Percentiles rank a stretch among this genome's conserved stretches.
phyloP scores from a whole-genome alignment of 495 filamentous ascomycete genomes.

The Elasticomyces elasticus region DNA sequence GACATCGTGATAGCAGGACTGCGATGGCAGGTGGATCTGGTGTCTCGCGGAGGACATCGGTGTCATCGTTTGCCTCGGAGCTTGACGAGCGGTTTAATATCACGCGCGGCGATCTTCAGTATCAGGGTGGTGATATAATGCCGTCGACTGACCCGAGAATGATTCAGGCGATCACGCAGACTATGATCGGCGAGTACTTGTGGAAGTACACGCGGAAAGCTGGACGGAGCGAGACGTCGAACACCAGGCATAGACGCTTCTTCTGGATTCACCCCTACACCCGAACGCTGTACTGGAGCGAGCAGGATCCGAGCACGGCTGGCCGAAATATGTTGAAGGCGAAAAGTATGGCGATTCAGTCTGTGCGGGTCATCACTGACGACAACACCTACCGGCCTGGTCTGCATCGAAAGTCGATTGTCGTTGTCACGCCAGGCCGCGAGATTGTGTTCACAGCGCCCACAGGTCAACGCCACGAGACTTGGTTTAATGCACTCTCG shows the following conservation, averaged over 20 bases:
- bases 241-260: constrained; percentile 81
- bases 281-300: constrained; percentile 92
- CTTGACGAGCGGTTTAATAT: constrained; percentile 83
- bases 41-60: constrained; percentile 59
- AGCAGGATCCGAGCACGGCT: constrained; percentile 70
- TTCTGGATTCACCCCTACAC: constrained; percentile 99
- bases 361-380: constrained; percentile 85
- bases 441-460: constrained; percentile 86
- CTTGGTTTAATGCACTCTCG: constrained; percentile 95
- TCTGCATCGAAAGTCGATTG: constrained; percentile 82
- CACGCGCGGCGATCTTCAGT: constrained; percentile 45
- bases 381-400: constrained; percentile 94
- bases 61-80: constrained; percentile 92
- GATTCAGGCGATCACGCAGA: constrained; percentile 99
- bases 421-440: constrained; percentile 82
- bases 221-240: constrained; percentile 74
- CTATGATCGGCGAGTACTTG: constrained; percentile 97
- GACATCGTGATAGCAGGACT: constrained; percentile 33
- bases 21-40: constrained; percentile 42
- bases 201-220: constrained; percentile 98
- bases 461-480: constrained; percentile 89
- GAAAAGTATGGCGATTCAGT: constrained; percentile 91
- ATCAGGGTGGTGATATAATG: constrained; percentile 50
- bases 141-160: constrained; percentile 79
- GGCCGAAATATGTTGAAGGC: constrained; percentile 65